Percentiles rank a stretch among this genome's conserved stretches.
Evolutionary conservation across 495 filamentous ascomycete species (phyloP).

Genomic region (Podospora didyma): DNA sequence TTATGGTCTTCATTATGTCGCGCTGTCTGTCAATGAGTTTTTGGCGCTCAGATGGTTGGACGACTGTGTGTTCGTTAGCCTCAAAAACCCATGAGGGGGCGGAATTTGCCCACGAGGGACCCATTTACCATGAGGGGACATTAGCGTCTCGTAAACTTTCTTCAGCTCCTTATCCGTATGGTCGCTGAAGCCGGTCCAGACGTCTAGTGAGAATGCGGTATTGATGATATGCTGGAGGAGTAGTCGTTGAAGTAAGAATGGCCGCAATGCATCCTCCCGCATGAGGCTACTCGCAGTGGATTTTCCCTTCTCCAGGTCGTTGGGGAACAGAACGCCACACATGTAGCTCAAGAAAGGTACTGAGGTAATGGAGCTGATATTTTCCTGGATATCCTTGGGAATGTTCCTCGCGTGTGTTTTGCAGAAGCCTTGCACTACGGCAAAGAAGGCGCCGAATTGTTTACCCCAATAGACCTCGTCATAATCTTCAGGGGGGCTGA

Average conservation of each 20-base stretch:
- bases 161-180: constrained; percentile 15
- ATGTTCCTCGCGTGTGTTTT: not conserved
- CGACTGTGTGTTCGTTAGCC: constrained; percentile 11
- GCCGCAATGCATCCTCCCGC: constrained; percentile 15
- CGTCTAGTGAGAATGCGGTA: constrained; percentile 19
- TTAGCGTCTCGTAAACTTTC: constrained; percentile 12
- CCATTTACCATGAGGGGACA: too few relatives aligned
- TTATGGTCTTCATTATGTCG: constrained; percentile 14
- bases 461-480: not conserved
- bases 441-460: not conserved
- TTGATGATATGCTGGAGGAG: constrained; percentile 25
- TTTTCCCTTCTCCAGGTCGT: constrained; percentile 10
- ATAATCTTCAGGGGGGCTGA: too few relatives aligned
- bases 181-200: constrained; percentile 21
- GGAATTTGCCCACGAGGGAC: too few relatives aligned
- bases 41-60: constrained; percentile 23
- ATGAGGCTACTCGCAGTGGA: constrained; percentile 23
- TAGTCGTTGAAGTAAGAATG: constrained; percentile 28
- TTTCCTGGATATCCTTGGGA: not conserved
- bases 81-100: too few relatives aligned
- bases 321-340: constrained; percentile 15
- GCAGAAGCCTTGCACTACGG: not conserved
- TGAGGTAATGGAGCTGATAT: not conserved
- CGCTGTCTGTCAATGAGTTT: constrained; percentile 21
- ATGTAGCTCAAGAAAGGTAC: constrained; percentile 24